Base-by-base conservation (phyloP, 2,329 filamentous ascomycete genomes). In the Talaromyces piceae region DNA sequence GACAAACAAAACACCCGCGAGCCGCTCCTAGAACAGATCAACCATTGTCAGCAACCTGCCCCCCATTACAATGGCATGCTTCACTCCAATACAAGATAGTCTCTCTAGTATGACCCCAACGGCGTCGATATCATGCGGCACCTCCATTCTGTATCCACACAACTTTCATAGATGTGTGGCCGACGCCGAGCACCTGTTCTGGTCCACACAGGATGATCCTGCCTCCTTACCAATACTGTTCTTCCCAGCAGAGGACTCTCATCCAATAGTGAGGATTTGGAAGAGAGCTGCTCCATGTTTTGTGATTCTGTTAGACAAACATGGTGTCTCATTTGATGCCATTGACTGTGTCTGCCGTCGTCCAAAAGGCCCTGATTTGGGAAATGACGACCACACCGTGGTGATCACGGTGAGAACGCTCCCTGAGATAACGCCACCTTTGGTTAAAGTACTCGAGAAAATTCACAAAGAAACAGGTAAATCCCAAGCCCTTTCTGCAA, bases 331-430 rank as follows among this genome's bases (percentile, higher is more conserved):
- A 2, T 53, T 53, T 18, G 43, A 47, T 39, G 45, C 47, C 2
- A 37, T 53, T 18, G 51, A 53, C 13, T 53, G 41, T 43, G 23
- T 46, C 1, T 43, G 47, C 18, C 45, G 43, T 23, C 46, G 41
- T 2, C 47, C 33, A 20, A n/a, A 18, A 3, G 13, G 12, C 7
- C 26, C 33, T 5, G 26, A 13, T 5, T 5, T 48, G 18, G 5
- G 45, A 9, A 22, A 41, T 37, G 41, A 49, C 33, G 43, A 37
- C n/a, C 46, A 53, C 41, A 41, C 41, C 6, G n/a, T 53, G 28
- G 47, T 53, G 1, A 49, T 53, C 18, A 53, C 51, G 4, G 6
- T 49, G 8, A 23, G 25, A 13, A 25, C 7, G 4, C 33, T 49
- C 25, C 47, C 51, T 18, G 45, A 20, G 2, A 41, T 37, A 3